Evolutionary conservation across 352 stramenopile genomes (phyloP), one percentile per base, ranked within the genome.

Genomic region (Globisporangium ultimum): DNA sequence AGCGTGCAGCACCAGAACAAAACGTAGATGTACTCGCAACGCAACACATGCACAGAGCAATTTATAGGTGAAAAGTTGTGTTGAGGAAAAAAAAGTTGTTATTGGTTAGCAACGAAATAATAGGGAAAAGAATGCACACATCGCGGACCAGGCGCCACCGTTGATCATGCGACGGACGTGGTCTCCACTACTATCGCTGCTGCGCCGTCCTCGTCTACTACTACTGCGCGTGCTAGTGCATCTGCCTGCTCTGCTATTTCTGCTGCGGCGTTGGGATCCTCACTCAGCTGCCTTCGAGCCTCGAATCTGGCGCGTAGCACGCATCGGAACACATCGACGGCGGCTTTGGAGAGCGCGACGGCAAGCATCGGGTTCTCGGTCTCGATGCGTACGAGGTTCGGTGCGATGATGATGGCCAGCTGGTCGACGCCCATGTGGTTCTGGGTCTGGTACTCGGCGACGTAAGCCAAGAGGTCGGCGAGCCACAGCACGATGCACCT

Each of bases 391-490:
- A 95, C 87, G 54, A 97, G 78, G 58, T 97, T 97, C 14, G 89
- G 89, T 20, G 83, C 80, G 54, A 97, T 91, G 55, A 96, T 76
- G 62, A 97, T 95, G 21, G 87, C 86, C 43, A 97, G 75, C 57
- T 97, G 89, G 54, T 95, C 87, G 18, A 92, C 74, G n/a, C 86
- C 84, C 87, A 97, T 97, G 68, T 93, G 84, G 62, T 96, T 97
- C 41, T 75, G 55, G 9, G 67, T 21, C 71, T 95, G 71, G 63
- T 78, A 86, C 56, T 75, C 68, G 32, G 85, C 84, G 32, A 97
- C 87, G 42, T 69, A 67, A 2, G 78, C 74, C 21, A 96, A 67
- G 21, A 96, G 57, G 52, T 97, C 87, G 2, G 88, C 80, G 51
- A 97, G 73, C 89, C 89, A 97, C 6, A 89, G 53, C 14, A 96